These are phyloP conservation scores for Claviceps maximensis DNA, from an alignment of 2,329 filamentous ascomycete species.

Conservation along the genomic window DNA sequence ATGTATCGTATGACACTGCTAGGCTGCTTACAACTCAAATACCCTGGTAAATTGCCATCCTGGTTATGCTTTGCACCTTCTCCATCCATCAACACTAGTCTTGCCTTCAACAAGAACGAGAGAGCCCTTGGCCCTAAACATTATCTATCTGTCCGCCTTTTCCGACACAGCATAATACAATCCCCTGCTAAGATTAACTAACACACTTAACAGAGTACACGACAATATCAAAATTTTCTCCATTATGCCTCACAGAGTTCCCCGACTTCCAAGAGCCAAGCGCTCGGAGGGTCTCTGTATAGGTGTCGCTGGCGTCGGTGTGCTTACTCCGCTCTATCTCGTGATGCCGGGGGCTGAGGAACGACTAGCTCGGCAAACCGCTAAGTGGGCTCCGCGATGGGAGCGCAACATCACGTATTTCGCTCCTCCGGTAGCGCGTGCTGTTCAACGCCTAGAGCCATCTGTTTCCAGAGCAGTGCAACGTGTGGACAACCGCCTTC, in stretches of 20 bases:
- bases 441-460: constrained; percentile 36
- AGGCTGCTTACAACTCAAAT: no score
- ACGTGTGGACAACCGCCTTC: constrained; percentile 32
- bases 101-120: neutral
- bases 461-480: constrained; percentile 31
- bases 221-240: neutral
- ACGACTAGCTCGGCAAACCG: constrained; percentile 38
- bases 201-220: neutral
- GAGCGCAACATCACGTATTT: constrained; percentile 44
- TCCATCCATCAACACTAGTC: no score
- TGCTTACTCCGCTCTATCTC: constrained; percentile 44
- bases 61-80: no score
- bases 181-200: neutral
- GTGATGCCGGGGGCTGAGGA: constrained; percentile 43
- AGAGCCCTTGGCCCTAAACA: neutral
- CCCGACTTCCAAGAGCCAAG: constrained; percentile 35
- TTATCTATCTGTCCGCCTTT: neutral
- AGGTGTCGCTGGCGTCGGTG: constrained; percentile 38
- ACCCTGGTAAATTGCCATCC: no score
- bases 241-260: constrained; percentile 32
- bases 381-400: constrained; percentile 47
- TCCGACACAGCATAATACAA: neutral
- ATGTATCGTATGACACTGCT: no score
- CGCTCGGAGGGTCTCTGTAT: constrained; percentile 38
- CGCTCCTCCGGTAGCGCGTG: constrained; percentile 30